Evolutionary conservation across 495 filamentous ascomycete species (phyloP), one percentile per base, ranked within the genome.

Genomic region (Corynascus novoguineensis): DNA sequence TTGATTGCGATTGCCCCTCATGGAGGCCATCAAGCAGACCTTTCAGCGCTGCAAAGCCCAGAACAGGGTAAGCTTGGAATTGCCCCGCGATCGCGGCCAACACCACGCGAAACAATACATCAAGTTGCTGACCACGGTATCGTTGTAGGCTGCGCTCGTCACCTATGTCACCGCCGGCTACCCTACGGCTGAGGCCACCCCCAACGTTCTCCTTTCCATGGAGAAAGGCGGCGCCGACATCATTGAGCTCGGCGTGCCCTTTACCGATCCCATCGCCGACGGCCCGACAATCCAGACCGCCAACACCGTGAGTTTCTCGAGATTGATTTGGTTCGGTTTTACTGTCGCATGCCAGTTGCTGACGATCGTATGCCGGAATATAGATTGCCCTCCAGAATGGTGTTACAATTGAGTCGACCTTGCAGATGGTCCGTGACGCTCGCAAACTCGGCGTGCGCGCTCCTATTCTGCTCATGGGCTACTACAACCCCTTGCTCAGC

Each of bases 201-300:
- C 89, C 38, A 83, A 90, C 69, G 84, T 96, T 58, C 71, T 99
- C 65, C 73, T 97, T 40, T 88, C 83, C 31, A 85, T 97, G 83
- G 88, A 98, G 75, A 87, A 85, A 69, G 95, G 93, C 65, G 93
- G 95, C 62, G 87, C 92, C 58, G 88, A 92, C 69, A 71, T 92
- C 56, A 89, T 92, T 57, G 88, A 92, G 69, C 80, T 92, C 53
- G 90, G 91, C 42, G 78, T 96, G 38, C 95, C 95, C 42, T 99
- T 99, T 80, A 97, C 95, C 50, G 93, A 99, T 66, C 93, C 93
- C 21, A 97, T 96, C 73, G 92, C 91, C 53, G 92, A 97, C 72
- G 92, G 92, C 10, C 91, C 92, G 10, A 95, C 90, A 4, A 96
- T 97, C 62, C 92, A 97, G 72, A 92, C 84, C 57, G 78, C 92